These are phyloP conservation scores for Russula sp. DNA, from an alignment of 768 basidiomycete genomes.

Conservation along the genomic window DNA sequence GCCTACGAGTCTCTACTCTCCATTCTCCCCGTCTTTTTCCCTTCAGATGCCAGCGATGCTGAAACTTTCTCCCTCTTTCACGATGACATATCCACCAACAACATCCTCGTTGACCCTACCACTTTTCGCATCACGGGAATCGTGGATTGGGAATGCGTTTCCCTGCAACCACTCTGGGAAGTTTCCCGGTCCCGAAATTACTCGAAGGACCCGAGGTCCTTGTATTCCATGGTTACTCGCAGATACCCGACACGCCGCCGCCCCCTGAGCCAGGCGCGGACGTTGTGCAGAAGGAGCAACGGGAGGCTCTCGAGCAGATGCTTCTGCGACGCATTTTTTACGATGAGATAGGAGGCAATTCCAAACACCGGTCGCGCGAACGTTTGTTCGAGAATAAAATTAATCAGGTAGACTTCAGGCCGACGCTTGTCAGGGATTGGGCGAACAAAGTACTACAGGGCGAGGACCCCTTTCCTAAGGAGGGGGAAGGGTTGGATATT, in stretches of 20 bases:
- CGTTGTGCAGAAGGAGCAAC: background rate
- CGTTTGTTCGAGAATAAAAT: conserved; percentile 8
- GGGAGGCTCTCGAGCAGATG: conserved; percentile 5
- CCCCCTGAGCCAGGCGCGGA: background rate
- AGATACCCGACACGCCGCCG: background rate
- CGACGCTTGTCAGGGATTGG: no score
- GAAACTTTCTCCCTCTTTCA: no score
- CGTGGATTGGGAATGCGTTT: no score
- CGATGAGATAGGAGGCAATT: background rate
- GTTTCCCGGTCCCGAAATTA: background rate
- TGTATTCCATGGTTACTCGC: background rate
- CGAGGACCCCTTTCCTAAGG: no score
- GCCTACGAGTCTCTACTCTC: background rate
- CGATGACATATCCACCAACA: no score
- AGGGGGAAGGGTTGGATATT: no score
- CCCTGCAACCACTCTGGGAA: conserved; percentile 6
- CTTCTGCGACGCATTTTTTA: conserved; percentile 2
- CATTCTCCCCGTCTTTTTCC: no score
- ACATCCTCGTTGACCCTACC: no score
- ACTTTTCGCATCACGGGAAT: no score
- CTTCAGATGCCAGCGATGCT: no score
- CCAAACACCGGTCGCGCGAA: background rate
- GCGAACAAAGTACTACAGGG: no score
- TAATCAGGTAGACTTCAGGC: background rate
- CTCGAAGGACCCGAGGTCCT: conserved; percentile 6